phyloP scores from a whole-genome alignment of 768 basidiomycete species.

The Boletus barrowsii region DNA sequence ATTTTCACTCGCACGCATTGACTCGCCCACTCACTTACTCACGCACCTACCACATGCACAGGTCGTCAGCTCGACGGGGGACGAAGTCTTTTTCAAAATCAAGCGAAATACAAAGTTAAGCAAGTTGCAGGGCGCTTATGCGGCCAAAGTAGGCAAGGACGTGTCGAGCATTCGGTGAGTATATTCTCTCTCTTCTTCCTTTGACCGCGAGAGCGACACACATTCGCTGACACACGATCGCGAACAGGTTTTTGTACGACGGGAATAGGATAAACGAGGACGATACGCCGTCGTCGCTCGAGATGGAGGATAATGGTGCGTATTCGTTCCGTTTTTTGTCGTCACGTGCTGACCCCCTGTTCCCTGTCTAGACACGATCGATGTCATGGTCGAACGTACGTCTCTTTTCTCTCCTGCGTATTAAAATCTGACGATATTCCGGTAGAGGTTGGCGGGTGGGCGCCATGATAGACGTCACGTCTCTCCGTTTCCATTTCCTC shows the following conservation, averaged over 20 bases:
- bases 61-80: slow-evolving; percentile 74
- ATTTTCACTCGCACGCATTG: neutral
- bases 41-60: slow-evolving; percentile 32
- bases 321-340: neutral
- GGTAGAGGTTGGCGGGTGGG: slow-evolving; percentile 19
- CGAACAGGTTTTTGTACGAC: slow-evolving; percentile 82
- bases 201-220: neutral
- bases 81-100: slow-evolving; percentile 97
- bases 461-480: slow-evolving; percentile 5
- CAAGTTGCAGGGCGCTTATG: slow-evolving; percentile 92
- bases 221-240: neutral
- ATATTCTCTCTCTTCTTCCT: neutral
- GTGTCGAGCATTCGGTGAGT: slow-evolving; percentile 81
- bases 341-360: slow-evolving; percentile 1
- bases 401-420: neutral
- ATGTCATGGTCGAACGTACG: slow-evolving; percentile 96
- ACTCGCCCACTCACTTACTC: neutral
- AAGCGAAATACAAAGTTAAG: slow-evolving; percentile 88
- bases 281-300: slow-evolving; percentile 80
- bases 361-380: slow-evolving; percentile 68
- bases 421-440: neutral
- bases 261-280: slow-evolving; percentile 82
- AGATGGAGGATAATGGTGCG: slow-evolving; percentile 88
- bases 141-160: slow-evolving; percentile 89
- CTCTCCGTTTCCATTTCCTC: neutral